Evolutionary conservation across 176 grass and related monocot species (phyloP).

Genomic region (Tillandsia fasciculata): DNA sequence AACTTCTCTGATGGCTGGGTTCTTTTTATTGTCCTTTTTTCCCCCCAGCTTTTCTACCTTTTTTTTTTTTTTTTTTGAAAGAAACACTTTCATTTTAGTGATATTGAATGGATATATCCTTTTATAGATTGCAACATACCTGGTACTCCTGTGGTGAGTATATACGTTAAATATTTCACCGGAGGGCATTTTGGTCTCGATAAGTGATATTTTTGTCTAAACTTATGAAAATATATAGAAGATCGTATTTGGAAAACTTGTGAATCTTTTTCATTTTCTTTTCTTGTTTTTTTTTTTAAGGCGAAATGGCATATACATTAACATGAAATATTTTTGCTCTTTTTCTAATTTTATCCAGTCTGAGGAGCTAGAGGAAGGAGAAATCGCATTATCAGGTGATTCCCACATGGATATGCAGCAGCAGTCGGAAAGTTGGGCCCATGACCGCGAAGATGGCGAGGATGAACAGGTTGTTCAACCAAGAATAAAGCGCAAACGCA

Average conservation of each 20-base stretch:
- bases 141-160: too few species aligned
- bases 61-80: too few species aligned
- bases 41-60: too few species aligned
- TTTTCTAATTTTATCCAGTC: conserved; percentile 39
- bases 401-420: conserved; percentile 81
- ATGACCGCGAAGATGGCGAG: conserved; percentile 74
- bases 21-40: conserved; percentile 15
- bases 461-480: conserved; percentile 85
- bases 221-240: too few species aligned
- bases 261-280: not conserved
- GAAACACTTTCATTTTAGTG: too few species aligned
- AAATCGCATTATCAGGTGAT: conserved; percentile 90
- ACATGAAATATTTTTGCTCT: conserved; percentile 9
- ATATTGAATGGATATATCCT: not conserved
- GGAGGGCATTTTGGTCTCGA: too few species aligned
- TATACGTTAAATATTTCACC: too few species aligned
- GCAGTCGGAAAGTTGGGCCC: conserved; percentile 68
- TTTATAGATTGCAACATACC: not conserved
- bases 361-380: conserved; percentile 95
- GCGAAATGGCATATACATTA: too few species aligned
- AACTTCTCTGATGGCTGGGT: conserved; percentile 8
- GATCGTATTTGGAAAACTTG: not conserved
- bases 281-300: not conserved
- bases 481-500: conserved; percentile 90
- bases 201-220: too few species aligned